These are phyloP conservation scores for Pyrenochaeta sp. DNA, from an alignment of 2,329 filamentous ascomycete genomes.

Conservation along the genomic window DNA sequence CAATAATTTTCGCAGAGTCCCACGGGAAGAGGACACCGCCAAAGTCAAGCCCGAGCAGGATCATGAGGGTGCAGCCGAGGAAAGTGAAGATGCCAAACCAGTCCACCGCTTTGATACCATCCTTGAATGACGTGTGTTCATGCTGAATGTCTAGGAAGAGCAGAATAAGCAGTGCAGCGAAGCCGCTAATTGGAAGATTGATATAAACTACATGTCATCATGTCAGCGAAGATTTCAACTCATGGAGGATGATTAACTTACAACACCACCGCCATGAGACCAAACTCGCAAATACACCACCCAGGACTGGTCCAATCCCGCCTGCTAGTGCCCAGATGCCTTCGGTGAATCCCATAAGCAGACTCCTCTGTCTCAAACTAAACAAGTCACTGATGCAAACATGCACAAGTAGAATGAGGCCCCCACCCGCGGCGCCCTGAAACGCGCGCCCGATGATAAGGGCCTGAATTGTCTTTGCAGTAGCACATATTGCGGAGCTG, in stretches of 20 bases:
- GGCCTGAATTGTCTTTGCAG: slow-evolving; percentile 66
- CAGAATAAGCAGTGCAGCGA: slow-evolving; percentile 59
- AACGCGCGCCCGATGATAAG: slow-evolving; percentile 68
- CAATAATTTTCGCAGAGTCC: slow-evolving; percentile 64
- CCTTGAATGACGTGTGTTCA: slow-evolving; percentile 58
- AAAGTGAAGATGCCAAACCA: slow-evolving; percentile 64
- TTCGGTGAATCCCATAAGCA: slow-evolving; percentile 62
- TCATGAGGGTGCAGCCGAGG: slow-evolving; percentile 60
- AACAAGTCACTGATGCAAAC: slow-evolving; percentile 72
- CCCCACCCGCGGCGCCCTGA: slow-evolving; percentile 71
- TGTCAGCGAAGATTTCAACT: not conserved
- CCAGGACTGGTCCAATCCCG: slow-evolving; percentile 62
- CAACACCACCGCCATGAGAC: slow-evolving; percentile 63
- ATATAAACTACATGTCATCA: slow-evolving; percentile 56
- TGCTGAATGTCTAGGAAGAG: slow-evolving; percentile 65
- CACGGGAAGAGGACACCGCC: slow-evolving; percentile 63
- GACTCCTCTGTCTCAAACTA: slow-evolving; percentile 60
- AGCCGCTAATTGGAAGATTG: slow-evolving; percentile 62
- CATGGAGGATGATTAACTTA: slow-evolving; percentile 19
- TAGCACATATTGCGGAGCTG: slow-evolving; percentile 67
- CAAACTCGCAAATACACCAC: slow-evolving; percentile 59
- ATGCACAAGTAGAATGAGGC: slow-evolving; percentile 68
- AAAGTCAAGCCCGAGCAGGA: slow-evolving; percentile 64
- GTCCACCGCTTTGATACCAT: slow-evolving; percentile 62
- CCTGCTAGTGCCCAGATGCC: slow-evolving; percentile 65